These are phyloP conservation scores for Diversispora eburnea DNA, from an alignment of 192 early-diverging fungal species.

Conservation along the genomic window DNA sequence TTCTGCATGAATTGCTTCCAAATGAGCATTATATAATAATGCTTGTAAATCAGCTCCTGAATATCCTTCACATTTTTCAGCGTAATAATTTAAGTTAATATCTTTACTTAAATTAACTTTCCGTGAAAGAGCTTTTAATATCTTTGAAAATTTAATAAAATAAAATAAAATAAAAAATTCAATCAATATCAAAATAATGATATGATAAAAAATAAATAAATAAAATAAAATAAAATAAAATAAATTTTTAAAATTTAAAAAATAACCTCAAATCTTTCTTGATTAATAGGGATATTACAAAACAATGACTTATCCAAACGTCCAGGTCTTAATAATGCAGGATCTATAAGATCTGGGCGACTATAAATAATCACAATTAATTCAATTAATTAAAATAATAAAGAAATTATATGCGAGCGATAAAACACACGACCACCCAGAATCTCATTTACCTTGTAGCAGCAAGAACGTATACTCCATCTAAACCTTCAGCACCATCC, in stretches of 20 bases:
- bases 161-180: too few relatives aligned
- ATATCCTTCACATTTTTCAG: slow-evolving; percentile 66
- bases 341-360: slow-evolving; percentile 82
- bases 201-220: not conserved
- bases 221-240: too few relatives aligned
- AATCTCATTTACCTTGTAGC: slow-evolving; percentile 81
- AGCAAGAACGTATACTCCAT: slow-evolving; percentile 95
- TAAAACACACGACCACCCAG: too few relatives aligned
- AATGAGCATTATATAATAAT: slow-evolving; percentile 85
- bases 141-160: slow-evolving; percentile 41
- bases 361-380: slow-evolving; percentile 32
- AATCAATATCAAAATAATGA: slow-evolving; percentile 11
- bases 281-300: slow-evolving; percentile 73
- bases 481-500: slow-evolving; percentile 96
- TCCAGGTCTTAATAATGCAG: slow-evolving; percentile 75
- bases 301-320: slow-evolving; percentile 80
- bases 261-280: slow-evolving; percentile 69
- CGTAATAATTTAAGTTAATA: slow-evolving; percentile 63
- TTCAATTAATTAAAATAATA: not conserved
- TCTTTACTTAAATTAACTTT: slow-evolving; percentile 63
- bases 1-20: slow-evolving; percentile 80
- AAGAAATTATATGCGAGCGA: too few relatives aligned
- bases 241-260: not conserved
- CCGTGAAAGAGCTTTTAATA: slow-evolving; percentile 68
- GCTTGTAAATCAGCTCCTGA: slow-evolving; percentile 95